Percentiles rank a stretch among this genome's conserved stretches.
Conservation (phyloP, 805 yeast genomes). For the Metahyphopichia silvanorum region DNA sequence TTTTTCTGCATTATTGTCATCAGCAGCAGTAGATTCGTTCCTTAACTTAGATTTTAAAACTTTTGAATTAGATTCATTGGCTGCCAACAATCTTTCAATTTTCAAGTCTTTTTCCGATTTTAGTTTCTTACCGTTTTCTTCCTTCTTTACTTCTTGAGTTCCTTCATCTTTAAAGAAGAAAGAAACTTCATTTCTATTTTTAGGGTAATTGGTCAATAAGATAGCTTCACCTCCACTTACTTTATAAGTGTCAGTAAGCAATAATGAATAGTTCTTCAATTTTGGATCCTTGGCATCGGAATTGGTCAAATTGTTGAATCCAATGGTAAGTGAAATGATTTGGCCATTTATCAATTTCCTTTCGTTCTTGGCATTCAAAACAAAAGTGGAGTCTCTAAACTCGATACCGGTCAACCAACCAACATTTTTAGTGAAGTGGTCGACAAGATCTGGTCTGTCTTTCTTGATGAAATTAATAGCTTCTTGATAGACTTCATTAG, state of each 20-base stretch:
- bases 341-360: slow-evolving; percentile 67
- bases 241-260: slow-evolving; percentile 78
- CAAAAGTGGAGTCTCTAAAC: slow-evolving; percentile 74
- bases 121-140: slow-evolving; percentile 26
- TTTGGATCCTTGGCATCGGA: slow-evolving; percentile 44
- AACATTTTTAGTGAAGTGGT: slow-evolving; percentile 67
- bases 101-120: slow-evolving; percentile 39
- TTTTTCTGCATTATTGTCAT: slow-evolving; percentile 69
- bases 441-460: slow-evolving; percentile 60
- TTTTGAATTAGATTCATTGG: slow-evolving; percentile 49
- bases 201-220: slow-evolving; percentile 71
- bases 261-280: slow-evolving; percentile 61
- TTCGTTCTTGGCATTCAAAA: slow-evolving; percentile 71
- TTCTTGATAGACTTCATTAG: slow-evolving; percentile 64
- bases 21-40: slow-evolving; percentile 68
- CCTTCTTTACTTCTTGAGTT: slow-evolving; percentile 22
- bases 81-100: slow-evolving; percentile 26
- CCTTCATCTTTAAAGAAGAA: slow-evolving; percentile 79
- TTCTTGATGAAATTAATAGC: slow-evolving; percentile 55
- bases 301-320: slow-evolving; percentile 63
- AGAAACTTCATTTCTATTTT: slow-evolving; percentile 69
- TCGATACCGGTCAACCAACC: slow-evolving; percentile 92
- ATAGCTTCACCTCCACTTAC: slow-evolving; percentile 60
- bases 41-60: slow-evolving; percentile 76
- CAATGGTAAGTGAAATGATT: slow-evolving; percentile 71